Percentiles rank a stretch among this genome's conserved stretches.
phyloP scores from a whole-genome alignment of 2,329 filamentous ascomycete species.

The Dendryphion nanum region DNA sequence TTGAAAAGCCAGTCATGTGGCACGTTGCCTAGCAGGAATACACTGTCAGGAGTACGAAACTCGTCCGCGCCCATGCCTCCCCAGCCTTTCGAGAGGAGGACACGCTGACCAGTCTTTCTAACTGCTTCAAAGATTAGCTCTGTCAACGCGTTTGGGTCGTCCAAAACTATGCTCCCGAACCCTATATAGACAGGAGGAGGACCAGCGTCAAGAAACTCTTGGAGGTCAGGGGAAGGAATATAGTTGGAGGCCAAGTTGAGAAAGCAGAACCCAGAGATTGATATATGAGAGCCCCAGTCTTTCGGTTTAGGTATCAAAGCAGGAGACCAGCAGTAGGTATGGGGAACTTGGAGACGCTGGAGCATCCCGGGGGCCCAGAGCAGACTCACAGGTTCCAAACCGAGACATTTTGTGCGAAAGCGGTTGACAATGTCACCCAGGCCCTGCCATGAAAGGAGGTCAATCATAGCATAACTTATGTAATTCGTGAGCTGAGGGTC shows the following conservation, averaged over 20 bases:
- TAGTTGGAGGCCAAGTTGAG: constrained; percentile 19
- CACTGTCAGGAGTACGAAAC: constrained; percentile 64
- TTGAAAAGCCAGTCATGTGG: constrained; percentile 90
- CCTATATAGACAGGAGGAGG: constrained; percentile 32
- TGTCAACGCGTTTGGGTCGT: constrained; percentile 26
- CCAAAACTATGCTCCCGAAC: constrained; percentile 29
- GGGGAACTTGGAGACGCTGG: constrained; percentile 39
- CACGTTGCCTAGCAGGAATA: constrained; percentile 81
- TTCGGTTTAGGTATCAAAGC: constrained; percentile 17
- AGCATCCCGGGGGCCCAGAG: constrained; percentile 39
- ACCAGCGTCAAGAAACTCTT: constrained; percentile 22
- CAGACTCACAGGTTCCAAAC: constrained; percentile 39
- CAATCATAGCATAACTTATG: constrained; percentile 48
- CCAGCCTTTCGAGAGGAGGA: constrained; percentile 88
- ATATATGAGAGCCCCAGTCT: constrained; percentile 19
- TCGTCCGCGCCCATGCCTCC: constrained; percentile 73
- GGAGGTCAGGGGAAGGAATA: constrained; percentile 15
- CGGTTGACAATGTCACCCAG: constrained; percentile 49
- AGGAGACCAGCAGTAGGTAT: constrained; percentile 50
- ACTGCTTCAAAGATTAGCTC: constrained; percentile 42
- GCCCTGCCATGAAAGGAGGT: constrained; percentile 52
- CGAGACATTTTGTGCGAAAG: constrained; percentile 38
- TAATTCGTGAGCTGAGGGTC: constrained; percentile 43
- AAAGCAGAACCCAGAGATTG: constrained; percentile 26
- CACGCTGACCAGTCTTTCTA: constrained; percentile 64